Evolutionary conservation across 2,329 filamentous ascomycete species (phyloP), one percentile per base, ranked within the genome.

Genomic region (Botrytis hyacinthi): DNA sequence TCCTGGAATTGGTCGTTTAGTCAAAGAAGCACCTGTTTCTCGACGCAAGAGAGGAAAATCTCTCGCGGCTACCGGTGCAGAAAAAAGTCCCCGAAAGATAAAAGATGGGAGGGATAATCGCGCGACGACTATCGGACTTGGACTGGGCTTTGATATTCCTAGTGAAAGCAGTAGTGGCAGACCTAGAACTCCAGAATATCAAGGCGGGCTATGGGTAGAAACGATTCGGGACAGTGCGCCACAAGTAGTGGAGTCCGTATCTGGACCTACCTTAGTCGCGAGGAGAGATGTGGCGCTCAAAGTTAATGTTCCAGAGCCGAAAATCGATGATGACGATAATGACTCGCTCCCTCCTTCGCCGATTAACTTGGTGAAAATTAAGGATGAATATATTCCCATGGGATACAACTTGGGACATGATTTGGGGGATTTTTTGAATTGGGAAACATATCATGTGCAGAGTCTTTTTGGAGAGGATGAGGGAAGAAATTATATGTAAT

Each of bases 401-500:
- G 87, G 87, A 0, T 90, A 86, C 78, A 90, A 90, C 75, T 82
- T 90, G 3, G 84, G 85, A 18, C 86, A 89, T 75, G 88, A 90
- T 78, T 78, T 90, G 57, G 86, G 86, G 1, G 88, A 90, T 74
- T 90, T 88, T 76, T 78, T 90, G 66, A 84, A 82, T 72, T 90
- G 88, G 87, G 87, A 89, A 79, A 73, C 73, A 37, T 72, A 75
- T 29, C 73, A 79, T 78, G 74, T 77, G 35, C 74, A 73, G 66
- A 70, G 66, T 73, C 44, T 70, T 37, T 73, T 70, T 40, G 71
- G 65, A 20, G 71, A 73, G 26, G 66, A 70, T n/a, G 65, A 70
- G 32, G 32, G 37, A 20, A 72, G 63, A 20, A 40, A 18, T 22
- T 72, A 46, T 54, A 67, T 72, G 70, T 72, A 32, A 65, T 20